Evolutionary conservation across 257 asterid genomes (phyloP), one percentile per base, ranked within the genome.

Genomic region (Solanum megistacrolobum): DNA sequence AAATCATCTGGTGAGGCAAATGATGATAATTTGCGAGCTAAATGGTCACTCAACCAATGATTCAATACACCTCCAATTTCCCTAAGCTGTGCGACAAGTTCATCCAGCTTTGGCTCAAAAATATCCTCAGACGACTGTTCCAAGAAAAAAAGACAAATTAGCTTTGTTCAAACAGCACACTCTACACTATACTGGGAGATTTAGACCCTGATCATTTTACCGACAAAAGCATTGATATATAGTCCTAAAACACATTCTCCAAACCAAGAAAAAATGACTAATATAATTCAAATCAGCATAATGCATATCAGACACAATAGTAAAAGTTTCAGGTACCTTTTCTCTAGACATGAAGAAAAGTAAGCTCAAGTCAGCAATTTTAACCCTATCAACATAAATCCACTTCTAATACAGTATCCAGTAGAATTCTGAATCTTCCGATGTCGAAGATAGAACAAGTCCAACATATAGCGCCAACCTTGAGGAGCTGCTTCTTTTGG

Each of bases 91-190:
- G 88, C 90, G 78, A 93, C 88, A 87, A 96, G 86, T 88, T 95
- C 96, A 87, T 92, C 98, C 91, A 96, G 86, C 23, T 95, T 91
- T 32, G 98, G 98, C 94, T 97, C 99, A 55, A 96, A 92, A 89
- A 95, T 93, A 87, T 92, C 91, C 86, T 93, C 98, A 79, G 93
- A 95, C 35, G 95, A 92, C 99, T 95, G 69, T 58, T 65, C 87
- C 86, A 72, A 48, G 83, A 65, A 66, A 46, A 87, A 74, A 27
- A 62, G 65, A 58, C 46, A 65, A 35, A 38, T 29, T 46, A 46
- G 13, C 66, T 81, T 46, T 18, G 29, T 81, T 81, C 84, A 81
- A 46, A 46, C 68, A 46, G 68, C 20, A 81, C 12, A 29, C 68
- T 46, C 68, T 20, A 81, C 68, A 46, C 41, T 81, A 6, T 9